These are phyloP conservation scores for Emydomyces testavorans DNA, from an alignment of 2,329 filamentous ascomycete species.

Conservation along the genomic window DNA sequence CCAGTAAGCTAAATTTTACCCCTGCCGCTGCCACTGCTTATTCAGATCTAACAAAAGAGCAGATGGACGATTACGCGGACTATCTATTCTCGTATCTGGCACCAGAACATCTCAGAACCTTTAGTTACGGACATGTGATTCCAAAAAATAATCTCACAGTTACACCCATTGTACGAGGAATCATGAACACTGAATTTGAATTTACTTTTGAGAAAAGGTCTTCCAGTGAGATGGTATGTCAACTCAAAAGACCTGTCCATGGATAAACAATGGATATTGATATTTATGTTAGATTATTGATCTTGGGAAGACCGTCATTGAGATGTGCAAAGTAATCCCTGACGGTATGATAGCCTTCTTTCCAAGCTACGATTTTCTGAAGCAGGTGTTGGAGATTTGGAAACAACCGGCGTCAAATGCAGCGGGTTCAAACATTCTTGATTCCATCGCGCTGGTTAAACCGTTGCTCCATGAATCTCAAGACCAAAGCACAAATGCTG, in stretches of 20 bases:
- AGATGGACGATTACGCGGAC: constrained; percentile 75
- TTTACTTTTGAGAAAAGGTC: constrained; percentile 75
- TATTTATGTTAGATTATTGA: constrained; percentile 46
- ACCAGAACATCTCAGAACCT: constrained; percentile 54
- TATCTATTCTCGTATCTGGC: constrained; percentile 72
- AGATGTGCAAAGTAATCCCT: constrained; percentile 61
- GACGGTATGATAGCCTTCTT: constrained; percentile 94
- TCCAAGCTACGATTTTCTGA: constrained; percentile 83
- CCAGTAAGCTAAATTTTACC: constrained; percentile 45
- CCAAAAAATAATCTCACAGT: constrained; percentile 70
- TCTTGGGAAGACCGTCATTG: constrained; percentile 61
- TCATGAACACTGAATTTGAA: constrained; percentile 52
- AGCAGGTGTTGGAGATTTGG: constrained; percentile 58
- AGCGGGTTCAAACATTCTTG: constrained; percentile 22
- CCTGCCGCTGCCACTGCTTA: not conserved
- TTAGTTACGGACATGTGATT: constrained; percentile 93
- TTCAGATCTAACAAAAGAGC: not conserved
- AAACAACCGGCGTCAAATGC: constrained; percentile 30
- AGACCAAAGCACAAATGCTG: constrained; percentile 37
- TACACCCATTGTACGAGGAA: constrained; percentile 50
- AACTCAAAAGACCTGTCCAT: too few species aligned
- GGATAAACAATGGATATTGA: not conserved
- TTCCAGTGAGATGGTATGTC: constrained; percentile 48
- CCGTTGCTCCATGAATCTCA: constrained; percentile 46
- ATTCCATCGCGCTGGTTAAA: constrained; percentile 26